Base-by-base conservation (phyloP, 1,284 basidiomycete species). In the Ceratobasidium sp. region DNA sequence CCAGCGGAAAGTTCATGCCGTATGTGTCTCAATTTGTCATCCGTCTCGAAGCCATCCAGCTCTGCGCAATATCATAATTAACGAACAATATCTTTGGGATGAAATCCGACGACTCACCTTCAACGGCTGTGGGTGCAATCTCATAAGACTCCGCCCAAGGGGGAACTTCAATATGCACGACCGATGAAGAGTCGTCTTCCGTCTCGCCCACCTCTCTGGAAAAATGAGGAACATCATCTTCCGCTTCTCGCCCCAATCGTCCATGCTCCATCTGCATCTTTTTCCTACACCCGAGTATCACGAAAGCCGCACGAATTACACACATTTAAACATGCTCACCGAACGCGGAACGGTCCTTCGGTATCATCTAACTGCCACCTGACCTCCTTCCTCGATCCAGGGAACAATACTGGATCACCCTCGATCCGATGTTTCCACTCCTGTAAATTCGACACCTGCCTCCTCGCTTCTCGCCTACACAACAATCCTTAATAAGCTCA, bases 1-100 rank as follows among this genome's bases (percentile, higher is more conserved):
- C 94, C 94, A 14, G 91, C 88, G 78, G 96, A 93, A 26, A 98
- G 85, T 80, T 95, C 90, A 83, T 97, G 91, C 79, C 95, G 85
- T 43, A 93, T 86, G 79, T 91, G 83, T 70, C 92, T 84, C 78
- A 91, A 88, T 74, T 92, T 93, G 79, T 93, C 92, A 55, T 94
- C 92, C 0, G 85, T 81, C 23, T 71, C 74, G 55, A 59, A 64
- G 57, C 64, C 16, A 47, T 71, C 69, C 21, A 71, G 46, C 35
- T 71, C 69, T 71, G 28, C 32, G 38, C 35, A 26, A 18, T 26
- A 30, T 46, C 23, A 69, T 61, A 67, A 9, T 50, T 66, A 30
- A 38, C 35, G 35, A 38, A 11, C 4, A 38, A 38, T 38, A 11
- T 38, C 35, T 38, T 38, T 11, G 35, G 11, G 11, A 38, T 38